Percentiles rank a stretch among this genome's conserved stretches.
Evolutionary conservation across 2,329 filamentous ascomycete genomes (phyloP).

Genomic region (Verruconis gallopava): DNA sequence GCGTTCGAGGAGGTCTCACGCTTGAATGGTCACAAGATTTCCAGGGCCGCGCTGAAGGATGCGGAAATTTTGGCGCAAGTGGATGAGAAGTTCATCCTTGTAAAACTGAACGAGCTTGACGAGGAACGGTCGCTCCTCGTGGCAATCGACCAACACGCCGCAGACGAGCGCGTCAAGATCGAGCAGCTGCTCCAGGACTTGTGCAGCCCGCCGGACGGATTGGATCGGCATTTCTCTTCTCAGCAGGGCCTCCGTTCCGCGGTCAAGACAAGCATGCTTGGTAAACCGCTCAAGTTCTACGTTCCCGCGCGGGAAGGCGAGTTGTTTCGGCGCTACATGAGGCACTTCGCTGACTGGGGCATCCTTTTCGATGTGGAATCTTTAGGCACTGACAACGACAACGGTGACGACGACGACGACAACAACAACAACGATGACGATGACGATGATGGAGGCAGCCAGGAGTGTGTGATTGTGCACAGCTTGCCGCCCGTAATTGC

Average conservation of each 20-base stretch:
- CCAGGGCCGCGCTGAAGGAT: constrained; percentile 31
- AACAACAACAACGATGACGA: neutral
- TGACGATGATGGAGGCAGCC: constrained; percentile 4
- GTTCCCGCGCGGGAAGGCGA: constrained; percentile 46
- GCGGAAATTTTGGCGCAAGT: constrained; percentile 69
- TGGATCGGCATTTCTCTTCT: constrained; percentile 12
- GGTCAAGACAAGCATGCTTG: constrained; percentile 24
- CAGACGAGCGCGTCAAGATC: constrained; percentile 74
- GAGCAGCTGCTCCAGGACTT: constrained; percentile 56
- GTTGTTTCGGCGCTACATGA: constrained; percentile 41
- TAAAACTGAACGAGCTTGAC: constrained; percentile 16
- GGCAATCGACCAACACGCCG: constrained; percentile 86
- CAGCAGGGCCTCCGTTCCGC: constrained; percentile 16
- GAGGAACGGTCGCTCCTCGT: constrained; percentile 39
- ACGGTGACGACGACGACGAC: constrained; percentile 1
- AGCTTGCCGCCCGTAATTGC: constrained; percentile 58
- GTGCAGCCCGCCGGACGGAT: constrained; percentile 22
- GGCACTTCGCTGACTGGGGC: constrained; percentile 61
- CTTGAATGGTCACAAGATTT: constrained; percentile 14
- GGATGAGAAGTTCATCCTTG: constrained; percentile 78
- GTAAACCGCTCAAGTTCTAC: constrained; percentile 50
- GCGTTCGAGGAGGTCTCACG: constrained; percentile 14
- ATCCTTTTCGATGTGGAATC: constrained; percentile 47
- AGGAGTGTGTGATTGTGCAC: constrained; percentile 33
- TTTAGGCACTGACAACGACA: neutral